Conservation (phyloP, 805 yeast species). For the Ogataea wickerhamii region DNA sequence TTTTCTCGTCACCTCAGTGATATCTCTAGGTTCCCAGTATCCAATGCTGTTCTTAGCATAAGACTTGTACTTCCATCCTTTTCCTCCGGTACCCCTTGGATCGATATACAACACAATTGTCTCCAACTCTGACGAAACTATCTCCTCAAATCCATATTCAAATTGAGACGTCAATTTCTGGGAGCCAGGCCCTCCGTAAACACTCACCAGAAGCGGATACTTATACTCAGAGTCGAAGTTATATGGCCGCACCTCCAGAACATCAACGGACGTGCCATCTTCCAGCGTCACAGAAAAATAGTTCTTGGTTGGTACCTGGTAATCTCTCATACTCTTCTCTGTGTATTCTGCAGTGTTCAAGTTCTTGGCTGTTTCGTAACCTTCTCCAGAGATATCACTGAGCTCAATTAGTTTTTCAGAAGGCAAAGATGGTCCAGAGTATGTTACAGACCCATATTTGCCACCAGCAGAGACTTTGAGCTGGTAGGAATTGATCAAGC, state of each 20-base stretch:
- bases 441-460: constrained; percentile 44
- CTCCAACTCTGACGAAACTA: constrained; percentile 52
- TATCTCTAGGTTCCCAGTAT: constrained; percentile 73
- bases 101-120: constrained; percentile 66
- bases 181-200: constrained; percentile 83
- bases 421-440: constrained; percentile 50
- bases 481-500: constrained; percentile 43
- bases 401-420: constrained; percentile 38
- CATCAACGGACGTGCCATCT: constrained; percentile 42
- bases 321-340: constrained; percentile 24
- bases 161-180: constrained; percentile 49
- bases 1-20: constrained; percentile 46
- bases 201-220: constrained; percentile 64
- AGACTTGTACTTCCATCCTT: constrained; percentile 63
- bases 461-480: constrained; percentile 56
- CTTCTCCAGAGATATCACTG: constrained; percentile 11
- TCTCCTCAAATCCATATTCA: constrained; percentile 53
- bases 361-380: constrained; percentile 13
- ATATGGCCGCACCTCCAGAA: constrained; percentile 61
- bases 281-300: constrained; percentile 31
- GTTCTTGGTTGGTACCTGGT: constrained; percentile 50
- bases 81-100: constrained; percentile 81
- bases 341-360: constrained; percentile 14
- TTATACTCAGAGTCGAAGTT: constrained; percentile 41
- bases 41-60: constrained; percentile 60